Percentiles rank a stretch among this genome's conserved stretches.
These are phyloP conservation scores for Dactylellina cionopaga DNA, from an alignment of 2,329 filamentous ascomycete species.

Conservation along the genomic window DNA sequence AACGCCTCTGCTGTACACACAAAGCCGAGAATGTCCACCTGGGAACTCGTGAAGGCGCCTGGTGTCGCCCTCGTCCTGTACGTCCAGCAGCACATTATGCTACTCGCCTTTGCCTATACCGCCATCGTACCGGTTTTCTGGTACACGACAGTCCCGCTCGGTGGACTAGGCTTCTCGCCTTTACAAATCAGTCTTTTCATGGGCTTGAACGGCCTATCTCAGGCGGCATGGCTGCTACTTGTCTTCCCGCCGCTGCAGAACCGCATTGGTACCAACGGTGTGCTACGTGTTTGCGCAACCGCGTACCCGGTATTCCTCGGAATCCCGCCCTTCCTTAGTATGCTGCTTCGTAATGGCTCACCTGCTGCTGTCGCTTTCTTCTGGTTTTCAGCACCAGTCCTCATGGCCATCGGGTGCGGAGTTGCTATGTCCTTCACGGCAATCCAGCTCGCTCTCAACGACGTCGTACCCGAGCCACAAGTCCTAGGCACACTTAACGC, in stretches of 20 bases:
- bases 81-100: constrained; percentile 72
- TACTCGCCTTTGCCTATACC: constrained; percentile 77
- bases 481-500: constrained; percentile 78
- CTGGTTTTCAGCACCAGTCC: constrained; percentile 66
- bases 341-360: constrained; percentile 66
- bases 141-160: constrained; percentile 71
- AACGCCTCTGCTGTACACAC: constrained; percentile 40
- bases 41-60: constrained; percentile 70
- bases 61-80: constrained; percentile 74
- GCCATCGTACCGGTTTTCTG: constrained; percentile 75
- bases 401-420: constrained; percentile 69
- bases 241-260: constrained; percentile 75
- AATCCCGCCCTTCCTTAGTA: constrained; percentile 67
- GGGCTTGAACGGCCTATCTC: constrained; percentile 71
- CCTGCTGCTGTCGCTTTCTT: constrained; percentile 63
- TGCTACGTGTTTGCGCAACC: constrained; percentile 69
- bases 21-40: constrained; percentile 62
- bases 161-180: constrained; percentile 73
- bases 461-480: constrained; percentile 72
- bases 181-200: constrained; percentile 74
- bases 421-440: constrained; percentile 77
- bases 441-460: constrained; percentile 78
- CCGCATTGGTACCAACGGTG: constrained; percentile 72
- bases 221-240: constrained; percentile 76
- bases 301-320: constrained; percentile 74